These are phyloP conservation scores for Entomortierella lignicola DNA, from an alignment of 192 early-diverging fungal species.

Conservation along the genomic window DNA sequence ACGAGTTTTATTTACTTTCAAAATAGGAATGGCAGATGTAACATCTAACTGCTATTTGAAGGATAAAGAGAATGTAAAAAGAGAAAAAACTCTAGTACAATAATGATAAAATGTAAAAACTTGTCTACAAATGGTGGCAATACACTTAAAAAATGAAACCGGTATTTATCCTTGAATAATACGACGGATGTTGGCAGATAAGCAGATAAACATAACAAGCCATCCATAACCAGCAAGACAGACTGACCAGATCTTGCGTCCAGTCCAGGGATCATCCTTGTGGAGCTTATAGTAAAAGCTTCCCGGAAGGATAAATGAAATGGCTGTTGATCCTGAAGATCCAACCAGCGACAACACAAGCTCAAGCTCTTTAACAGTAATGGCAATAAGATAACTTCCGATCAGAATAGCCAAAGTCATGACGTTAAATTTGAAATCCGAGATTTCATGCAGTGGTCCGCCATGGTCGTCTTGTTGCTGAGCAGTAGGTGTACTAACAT, in stretches of 20 bases:
- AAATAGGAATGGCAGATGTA: too few relatives aligned
- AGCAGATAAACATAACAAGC: constrained; percentile 83
- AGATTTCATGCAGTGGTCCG: constrained; percentile 46
- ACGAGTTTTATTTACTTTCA: too few relatives aligned
- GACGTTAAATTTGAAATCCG: constrained; percentile 64
- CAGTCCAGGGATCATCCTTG: constrained; percentile 68
- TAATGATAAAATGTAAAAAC: too few relatives aligned
- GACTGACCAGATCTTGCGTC: constrained; percentile 73
- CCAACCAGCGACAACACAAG: constrained; percentile 92
- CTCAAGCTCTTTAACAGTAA: constrained; percentile 82
- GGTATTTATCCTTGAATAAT: constrained; percentile 25
- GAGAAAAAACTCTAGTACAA: too few relatives aligned
- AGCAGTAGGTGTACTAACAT: neutral
- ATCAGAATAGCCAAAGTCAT: constrained; percentile 80
- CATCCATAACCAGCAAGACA: constrained; percentile 74
- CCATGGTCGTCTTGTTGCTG: constrained; percentile 34
- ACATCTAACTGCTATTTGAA: too few relatives aligned
- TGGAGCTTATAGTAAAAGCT: constrained; percentile 92
- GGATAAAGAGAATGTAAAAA: too few relatives aligned
- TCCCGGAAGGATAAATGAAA: constrained; percentile 97
- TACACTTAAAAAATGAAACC: too few relatives aligned
- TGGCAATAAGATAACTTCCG: constrained; percentile 78
- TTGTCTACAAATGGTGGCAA: too few relatives aligned
- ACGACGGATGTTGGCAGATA: constrained; percentile 72
- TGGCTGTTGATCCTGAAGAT: constrained; percentile 94